These are phyloP conservation scores for Hamigera avellanea DNA, from an alignment of 495 filamentous ascomycete genomes.

Conservation along the genomic window DNA sequence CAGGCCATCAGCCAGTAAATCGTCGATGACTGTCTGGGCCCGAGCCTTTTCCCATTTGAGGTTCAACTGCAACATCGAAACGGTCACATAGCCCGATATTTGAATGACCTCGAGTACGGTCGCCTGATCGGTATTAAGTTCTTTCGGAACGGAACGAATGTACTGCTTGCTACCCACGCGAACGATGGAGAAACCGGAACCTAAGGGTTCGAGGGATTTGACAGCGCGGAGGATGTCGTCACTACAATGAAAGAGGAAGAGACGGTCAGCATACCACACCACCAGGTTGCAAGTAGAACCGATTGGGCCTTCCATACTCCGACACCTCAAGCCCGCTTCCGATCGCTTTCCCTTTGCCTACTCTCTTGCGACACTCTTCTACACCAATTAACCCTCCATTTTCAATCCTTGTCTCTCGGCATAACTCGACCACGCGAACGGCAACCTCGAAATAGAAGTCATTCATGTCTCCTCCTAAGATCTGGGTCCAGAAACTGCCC, in stretches of 20 bases:
- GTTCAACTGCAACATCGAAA: conserved; percentile 89
- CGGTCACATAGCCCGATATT: conserved; percentile 75
- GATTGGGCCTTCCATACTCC: conserved; percentile 25
- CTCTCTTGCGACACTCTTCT: conserved; percentile 60
- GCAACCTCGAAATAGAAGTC: conserved; percentile 98
- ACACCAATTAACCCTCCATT: conserved; percentile 89
- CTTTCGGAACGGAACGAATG: conserved; percentile 89
- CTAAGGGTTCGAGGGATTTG: conserved; percentile 74
- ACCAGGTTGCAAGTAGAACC: too few relatives aligned
- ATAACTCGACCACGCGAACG: conserved; percentile 87
- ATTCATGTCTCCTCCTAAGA: conserved; percentile 81
- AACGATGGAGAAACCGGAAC: conserved; percentile 74
- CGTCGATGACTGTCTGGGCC: conserved; percentile 79
- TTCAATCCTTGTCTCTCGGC: conserved; percentile 72
- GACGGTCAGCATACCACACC: too few relatives aligned
- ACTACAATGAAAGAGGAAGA: conserved; percentile 21
- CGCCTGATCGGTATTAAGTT: conserved; percentile 90
- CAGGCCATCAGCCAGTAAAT: conserved; percentile 80
- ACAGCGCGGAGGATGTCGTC: conserved; percentile 91
- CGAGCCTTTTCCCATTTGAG: conserved; percentile 75
- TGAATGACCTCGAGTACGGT: conserved; percentile 82
- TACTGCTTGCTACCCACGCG: conserved; percentile 72
- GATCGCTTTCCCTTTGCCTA: conserved; percentile 57
- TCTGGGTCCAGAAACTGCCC: conserved; percentile 82
- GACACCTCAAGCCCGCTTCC: conserved; percentile 62